Percentiles rank a stretch among this genome's conserved stretches.
These are phyloP conservation scores for Aspergillus felis DNA, from an alignment of 2,329 filamentous ascomycete species.

Conservation along the genomic window DNA sequence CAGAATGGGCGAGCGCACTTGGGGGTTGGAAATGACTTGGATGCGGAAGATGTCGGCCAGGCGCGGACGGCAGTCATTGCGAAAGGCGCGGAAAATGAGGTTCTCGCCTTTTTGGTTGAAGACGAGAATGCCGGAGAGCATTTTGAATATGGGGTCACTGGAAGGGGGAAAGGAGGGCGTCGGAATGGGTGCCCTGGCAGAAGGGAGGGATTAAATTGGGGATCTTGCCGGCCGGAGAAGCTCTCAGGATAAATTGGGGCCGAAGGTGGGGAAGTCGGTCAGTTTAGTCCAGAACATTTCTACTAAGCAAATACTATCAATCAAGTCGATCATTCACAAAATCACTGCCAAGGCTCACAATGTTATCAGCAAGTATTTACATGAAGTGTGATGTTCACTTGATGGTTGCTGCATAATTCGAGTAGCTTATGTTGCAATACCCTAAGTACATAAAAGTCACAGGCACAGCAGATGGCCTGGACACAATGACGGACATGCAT, in stretches of 20 bases:
- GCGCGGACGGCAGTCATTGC: conserved; percentile 94
- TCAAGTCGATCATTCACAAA: neutral
- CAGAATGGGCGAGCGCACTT: conserved; percentile 94
- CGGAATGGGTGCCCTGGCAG: conserved; percentile 2
- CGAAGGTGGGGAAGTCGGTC: neutral
- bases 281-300: neutral
- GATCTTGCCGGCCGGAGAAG: conserved; percentile 1
- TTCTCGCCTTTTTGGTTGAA: conserved; percentile 99
- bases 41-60: conserved; percentile 99
- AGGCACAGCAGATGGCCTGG: neutral
- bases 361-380: neutral
- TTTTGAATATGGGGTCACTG: conserved; percentile 37
- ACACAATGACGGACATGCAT: neutral
- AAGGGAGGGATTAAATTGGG: conserved; percentile 2
- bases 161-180: conserved; percentile 11
- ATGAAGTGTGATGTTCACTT: neutral
- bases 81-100: conserved; percentile 97
- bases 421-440: too few relatives aligned
- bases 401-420: neutral
- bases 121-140: conserved; percentile 95
- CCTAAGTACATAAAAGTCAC: too few relatives aligned
- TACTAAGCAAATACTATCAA: too few relatives aligned
- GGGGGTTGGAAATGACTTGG: conserved; percentile 96
- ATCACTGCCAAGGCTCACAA: too few relatives aligned
- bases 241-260: neutral